phyloP scores from a whole-genome alignment of 2,329 filamentous ascomycete species.

The Aspergillus glaucus region DNA sequence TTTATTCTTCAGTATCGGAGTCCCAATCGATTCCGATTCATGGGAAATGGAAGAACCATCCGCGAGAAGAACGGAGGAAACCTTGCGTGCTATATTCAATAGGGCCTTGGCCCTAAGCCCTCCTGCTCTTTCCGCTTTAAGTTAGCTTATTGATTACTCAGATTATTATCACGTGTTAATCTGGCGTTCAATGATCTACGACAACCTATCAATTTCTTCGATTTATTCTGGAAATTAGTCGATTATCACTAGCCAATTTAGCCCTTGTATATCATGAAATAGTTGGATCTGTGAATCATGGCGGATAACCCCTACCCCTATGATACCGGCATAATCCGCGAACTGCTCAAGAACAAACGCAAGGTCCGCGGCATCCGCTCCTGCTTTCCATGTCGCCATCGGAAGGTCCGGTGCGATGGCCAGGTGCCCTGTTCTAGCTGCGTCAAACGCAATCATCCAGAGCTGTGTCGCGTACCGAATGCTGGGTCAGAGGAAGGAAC shows the following conservation, averaged over 20 bases:
- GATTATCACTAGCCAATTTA: not conserved
- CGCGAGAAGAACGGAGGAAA: conserved; percentile 32
- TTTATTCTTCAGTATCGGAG: conserved; percentile 14
- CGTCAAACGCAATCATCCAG: conserved; percentile 12
- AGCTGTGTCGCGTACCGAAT: conserved; percentile 13
- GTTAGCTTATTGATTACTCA: not conserved
- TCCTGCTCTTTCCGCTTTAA: not conserved
- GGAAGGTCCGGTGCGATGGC: conserved; percentile 17
- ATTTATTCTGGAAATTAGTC: not conserved
- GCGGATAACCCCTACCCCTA: conserved; percentile 14
- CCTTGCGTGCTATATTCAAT: not conserved
- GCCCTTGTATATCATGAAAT: not conserved
- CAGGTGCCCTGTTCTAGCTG: conserved; percentile 13
- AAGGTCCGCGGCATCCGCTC: conserved; percentile 15
- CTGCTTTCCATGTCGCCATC: conserved; percentile 20
- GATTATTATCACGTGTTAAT: not conserved
- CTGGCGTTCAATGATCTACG: not conserved
- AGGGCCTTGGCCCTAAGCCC: not conserved
- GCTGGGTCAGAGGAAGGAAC: conserved; percentile 2
- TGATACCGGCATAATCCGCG: conserved; percentile 14
- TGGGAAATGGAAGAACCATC: conserved; percentile 16
- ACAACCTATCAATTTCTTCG: not conserved
- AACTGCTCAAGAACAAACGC: conserved; percentile 18
- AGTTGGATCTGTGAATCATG: not conserved
- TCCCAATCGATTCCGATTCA: conserved; percentile 12